Conservation (phyloP, 805 yeast genomes). For the Pichia ethanolica region DNA sequence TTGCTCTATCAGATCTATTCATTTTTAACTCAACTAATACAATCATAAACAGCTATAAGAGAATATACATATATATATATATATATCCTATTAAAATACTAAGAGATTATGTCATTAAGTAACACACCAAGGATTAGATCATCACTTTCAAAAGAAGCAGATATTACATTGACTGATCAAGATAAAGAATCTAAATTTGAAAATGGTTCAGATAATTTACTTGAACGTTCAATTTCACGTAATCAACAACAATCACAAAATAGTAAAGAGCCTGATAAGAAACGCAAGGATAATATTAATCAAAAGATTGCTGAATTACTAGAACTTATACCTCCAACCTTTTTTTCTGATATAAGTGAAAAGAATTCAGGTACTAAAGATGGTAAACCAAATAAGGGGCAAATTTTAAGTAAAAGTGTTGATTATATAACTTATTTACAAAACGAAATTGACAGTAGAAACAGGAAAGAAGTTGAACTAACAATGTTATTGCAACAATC, state of each 20-base stretch:
- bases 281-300: conserved; percentile 49
- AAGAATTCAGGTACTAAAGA: conserved; percentile 66
- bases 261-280: conserved; percentile 29
- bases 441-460: conserved; percentile 67
- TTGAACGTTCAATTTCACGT: not conserved
- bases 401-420: conserved; percentile 65
- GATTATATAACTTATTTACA: conserved; percentile 65
- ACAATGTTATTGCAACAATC: conserved; percentile 34
- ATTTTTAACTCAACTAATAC: too few relatives aligned
- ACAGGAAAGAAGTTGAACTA: conserved; percentile 71
- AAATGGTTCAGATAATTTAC: not conserved
- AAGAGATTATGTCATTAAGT: conserved; percentile 1
- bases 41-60: too few relatives aligned
- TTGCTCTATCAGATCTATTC: too few relatives aligned
- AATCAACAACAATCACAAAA: not conserved
- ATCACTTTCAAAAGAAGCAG: conserved; percentile 11
- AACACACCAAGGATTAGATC: conserved; percentile 8
- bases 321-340: conserved; percentile 29
- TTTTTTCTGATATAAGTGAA: conserved; percentile 34
- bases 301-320: conserved; percentile 46
- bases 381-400: conserved; percentile 82
- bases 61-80: too few relatives aligned
- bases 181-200: not conserved
- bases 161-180: too few relatives aligned
- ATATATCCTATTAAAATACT: too few relatives aligned